Conservation (phyloP, 2,329 filamentous ascomycete genomes). For the Ascochyta lentis region DNA sequence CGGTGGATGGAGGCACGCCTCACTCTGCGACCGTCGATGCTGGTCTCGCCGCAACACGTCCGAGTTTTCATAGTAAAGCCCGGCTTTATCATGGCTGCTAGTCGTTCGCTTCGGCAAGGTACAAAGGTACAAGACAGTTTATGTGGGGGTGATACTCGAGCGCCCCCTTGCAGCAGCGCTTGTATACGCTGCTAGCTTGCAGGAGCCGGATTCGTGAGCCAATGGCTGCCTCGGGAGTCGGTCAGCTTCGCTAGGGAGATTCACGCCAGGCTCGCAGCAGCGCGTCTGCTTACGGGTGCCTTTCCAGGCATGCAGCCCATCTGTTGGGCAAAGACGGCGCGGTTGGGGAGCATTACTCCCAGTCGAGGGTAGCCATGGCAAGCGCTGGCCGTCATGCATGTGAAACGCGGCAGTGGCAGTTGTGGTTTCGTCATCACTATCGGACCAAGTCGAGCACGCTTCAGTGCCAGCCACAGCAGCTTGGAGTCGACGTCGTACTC, state of each 20-base stretch:
- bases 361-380: conserved; percentile 18
- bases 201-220: conserved; percentile 32
- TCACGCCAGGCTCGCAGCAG: conserved; percentile 15
- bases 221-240: conserved; percentile 29
- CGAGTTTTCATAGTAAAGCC: conserved; percentile 4
- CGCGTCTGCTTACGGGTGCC: conserved; percentile 29
- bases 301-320: conserved; percentile 14
- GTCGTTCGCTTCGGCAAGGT: conserved; percentile 50
- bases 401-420: conserved; percentile 40
- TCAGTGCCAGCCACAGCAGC: conserved; percentile 9
- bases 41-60: background rate
- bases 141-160: conserved; percentile 43
- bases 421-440: conserved; percentile 21
- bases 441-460: conserved; percentile 24
- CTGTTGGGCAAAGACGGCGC: conserved; percentile 19
- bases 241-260: conserved; percentile 24
- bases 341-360: background rate
- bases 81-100: conserved; percentile 34
- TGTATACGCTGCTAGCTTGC: conserved; percentile 34
- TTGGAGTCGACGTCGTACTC: conserved; percentile 9
- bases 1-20: conserved; percentile 16
- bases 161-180: conserved; percentile 47
- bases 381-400: conserved; percentile 28
- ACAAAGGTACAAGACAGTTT: conserved; percentile 42
- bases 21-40: conserved; percentile 8